These are phyloP conservation scores for Dovyalis caffra DNA, from an alignment of 345 rosid genomes.

Conservation along the genomic window DNA sequence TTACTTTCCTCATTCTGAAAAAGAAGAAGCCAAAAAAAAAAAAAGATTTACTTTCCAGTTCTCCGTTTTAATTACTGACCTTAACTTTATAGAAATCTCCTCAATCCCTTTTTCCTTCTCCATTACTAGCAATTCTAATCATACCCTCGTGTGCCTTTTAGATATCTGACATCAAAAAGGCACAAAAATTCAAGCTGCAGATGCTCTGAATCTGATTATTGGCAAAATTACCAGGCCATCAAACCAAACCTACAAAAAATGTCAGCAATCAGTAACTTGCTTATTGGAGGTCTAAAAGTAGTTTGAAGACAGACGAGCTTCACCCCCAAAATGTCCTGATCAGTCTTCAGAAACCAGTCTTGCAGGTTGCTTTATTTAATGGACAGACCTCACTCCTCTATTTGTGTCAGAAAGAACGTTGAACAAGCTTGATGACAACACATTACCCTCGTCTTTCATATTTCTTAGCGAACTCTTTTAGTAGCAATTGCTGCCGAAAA, in stretches of 20 bases:
- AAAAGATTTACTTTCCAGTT: background rate
- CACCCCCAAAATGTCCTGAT: background rate
- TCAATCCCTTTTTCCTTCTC: background rate
- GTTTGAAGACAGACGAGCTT: conserved; percentile 4
- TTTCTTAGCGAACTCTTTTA: conserved; percentile 70
- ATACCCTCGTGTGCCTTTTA: background rate
- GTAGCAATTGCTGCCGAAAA: conserved; percentile 71
- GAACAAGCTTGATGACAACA: conserved; percentile 2
- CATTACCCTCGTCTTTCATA: conserved; percentile 47
- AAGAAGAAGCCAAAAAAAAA: too few species aligned
- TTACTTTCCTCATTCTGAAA: too few species aligned
- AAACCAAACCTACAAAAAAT: background rate
- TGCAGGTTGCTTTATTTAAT: background rate
- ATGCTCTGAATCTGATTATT: conserved; percentile 11
- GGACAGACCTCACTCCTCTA: conserved; percentile 6
- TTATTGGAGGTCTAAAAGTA: background rate
- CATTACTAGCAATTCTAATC: conserved; percentile 1
- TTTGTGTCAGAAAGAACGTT: background rate
- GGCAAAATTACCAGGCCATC: background rate
- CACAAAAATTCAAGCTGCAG: conserved; percentile 9
- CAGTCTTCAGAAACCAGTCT: background rate
- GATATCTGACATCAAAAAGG: background rate
- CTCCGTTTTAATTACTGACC: conserved; percentile 11
- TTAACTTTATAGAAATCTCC: background rate
- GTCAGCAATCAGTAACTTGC: background rate